Percentiles rank a stretch among this genome's conserved stretches.
Evolutionary conservation across 139 green algal genomes (phyloP).

Genomic region (Chlorella sp.): DNA sequence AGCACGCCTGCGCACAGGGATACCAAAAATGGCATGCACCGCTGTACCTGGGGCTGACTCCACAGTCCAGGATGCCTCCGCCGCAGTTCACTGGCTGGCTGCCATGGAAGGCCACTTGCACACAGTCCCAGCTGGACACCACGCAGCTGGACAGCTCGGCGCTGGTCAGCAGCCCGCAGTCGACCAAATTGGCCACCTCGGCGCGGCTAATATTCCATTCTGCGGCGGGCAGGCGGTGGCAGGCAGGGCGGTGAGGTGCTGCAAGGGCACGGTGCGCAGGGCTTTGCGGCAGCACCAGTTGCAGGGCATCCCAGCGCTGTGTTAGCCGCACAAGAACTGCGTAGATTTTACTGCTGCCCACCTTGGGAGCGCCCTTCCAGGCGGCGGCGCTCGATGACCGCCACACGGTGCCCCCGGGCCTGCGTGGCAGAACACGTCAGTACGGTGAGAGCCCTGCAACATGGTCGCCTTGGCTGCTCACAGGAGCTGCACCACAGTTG

Average conservation of each 20-base stretch:
- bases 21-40: too few species aligned
- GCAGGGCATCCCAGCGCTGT: too few species aligned
- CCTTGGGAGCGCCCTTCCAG: slow-evolving; percentile 51
- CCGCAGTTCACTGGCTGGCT: not conserved
- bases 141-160: slow-evolving; percentile 56
- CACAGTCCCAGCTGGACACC: too few species aligned
- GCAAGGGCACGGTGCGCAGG: too few species aligned
- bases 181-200: slow-evolving; percentile 63
- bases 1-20: too few species aligned
- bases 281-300: not conserved
- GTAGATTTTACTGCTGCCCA: not conserved
- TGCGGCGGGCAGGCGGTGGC: not conserved
- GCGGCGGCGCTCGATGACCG: slow-evolving; percentile 68
- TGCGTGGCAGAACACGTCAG: slow-evolving; percentile 60
- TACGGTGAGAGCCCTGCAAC: too few species aligned
- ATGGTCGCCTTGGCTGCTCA: too few species aligned
- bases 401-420: slow-evolving; percentile 62
- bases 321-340: too few species aligned
- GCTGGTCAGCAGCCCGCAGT: slow-evolving; percentile 68
- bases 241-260: too few species aligned
- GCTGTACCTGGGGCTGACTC: not conserved
- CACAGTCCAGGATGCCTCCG: not conserved
- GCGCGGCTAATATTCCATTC: slow-evolving; percentile 50
- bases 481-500: too few species aligned
- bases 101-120: not conserved